These are phyloP conservation scores for Endoconidiophora polonica DNA, from an alignment of 2,329 filamentous ascomycete species.

Conservation along the genomic window DNA sequence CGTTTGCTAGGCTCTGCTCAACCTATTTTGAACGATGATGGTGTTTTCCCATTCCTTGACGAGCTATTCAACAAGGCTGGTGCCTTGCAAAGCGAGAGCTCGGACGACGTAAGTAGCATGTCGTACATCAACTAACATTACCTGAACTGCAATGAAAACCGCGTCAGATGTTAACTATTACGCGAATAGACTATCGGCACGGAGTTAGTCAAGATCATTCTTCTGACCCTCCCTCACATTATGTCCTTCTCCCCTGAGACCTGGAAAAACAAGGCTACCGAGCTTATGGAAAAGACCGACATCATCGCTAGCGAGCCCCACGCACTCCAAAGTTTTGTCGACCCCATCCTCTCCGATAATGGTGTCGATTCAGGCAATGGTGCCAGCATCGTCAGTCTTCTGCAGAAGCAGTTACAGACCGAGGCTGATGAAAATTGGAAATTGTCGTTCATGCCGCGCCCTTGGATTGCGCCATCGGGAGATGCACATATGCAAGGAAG, in stretches of 20 bases:
- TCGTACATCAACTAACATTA: neutral
- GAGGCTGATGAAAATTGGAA: conserved; percentile 65
- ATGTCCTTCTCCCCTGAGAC: conserved; percentile 56
- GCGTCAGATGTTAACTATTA: conserved; percentile 10
- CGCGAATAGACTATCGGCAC: conserved; percentile 44
- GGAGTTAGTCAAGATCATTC: conserved; percentile 90
- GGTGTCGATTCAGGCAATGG: conserved; percentile 46
- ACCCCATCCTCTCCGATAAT: conserved; percentile 51
- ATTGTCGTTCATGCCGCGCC: conserved; percentile 50
- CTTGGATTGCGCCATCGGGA: conserved; percentile 46
- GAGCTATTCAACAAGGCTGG: conserved; percentile 86
- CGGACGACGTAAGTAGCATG: conserved; percentile 58
- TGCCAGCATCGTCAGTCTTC: conserved; percentile 55
- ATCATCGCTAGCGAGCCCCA: conserved; percentile 85
- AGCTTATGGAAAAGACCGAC: conserved; percentile 82
- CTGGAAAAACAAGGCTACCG: conserved; percentile 55
- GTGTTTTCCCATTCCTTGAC: conserved; percentile 68
- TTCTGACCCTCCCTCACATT: conserved; percentile 83
- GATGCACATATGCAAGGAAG: conserved; percentile 44
- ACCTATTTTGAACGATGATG: conserved; percentile 62
- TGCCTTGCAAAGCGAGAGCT: conserved; percentile 80
- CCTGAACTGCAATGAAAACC: neutral
- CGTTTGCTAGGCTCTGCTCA: conserved; percentile 83
- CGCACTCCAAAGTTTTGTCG: conserved; percentile 67
- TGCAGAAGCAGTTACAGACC: conserved; percentile 70